Evolutionary conservation across 495 filamentous ascomycete genomes (phyloP).

Genomic region (Acidomyces sp.): DNA sequence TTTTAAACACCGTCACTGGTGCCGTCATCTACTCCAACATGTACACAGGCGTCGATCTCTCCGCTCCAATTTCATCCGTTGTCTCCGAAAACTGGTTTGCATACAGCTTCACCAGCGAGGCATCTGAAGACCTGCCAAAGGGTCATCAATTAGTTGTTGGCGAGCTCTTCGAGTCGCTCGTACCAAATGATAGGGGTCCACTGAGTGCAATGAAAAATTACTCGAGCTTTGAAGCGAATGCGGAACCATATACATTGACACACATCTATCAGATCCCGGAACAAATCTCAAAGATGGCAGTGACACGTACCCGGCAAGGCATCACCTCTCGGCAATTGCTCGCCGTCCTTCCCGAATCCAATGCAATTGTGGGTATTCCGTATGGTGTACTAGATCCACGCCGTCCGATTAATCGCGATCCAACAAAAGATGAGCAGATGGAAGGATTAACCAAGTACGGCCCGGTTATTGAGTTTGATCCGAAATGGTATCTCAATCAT

Average conservation of each 20-base stretch:
- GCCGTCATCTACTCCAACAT: slow-evolving; percentile 55
- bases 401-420: slow-evolving; percentile 75
- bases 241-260: slow-evolving; percentile 55
- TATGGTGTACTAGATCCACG: slow-evolving; percentile 68
- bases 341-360: slow-evolving; percentile 54
- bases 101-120: slow-evolving; percentile 56
- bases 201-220: slow-evolving; percentile 55
- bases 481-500: slow-evolving; percentile 70
- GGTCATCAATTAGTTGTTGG: slow-evolving; percentile 79
- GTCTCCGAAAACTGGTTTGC: slow-evolving; percentile 93
- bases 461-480: slow-evolving; percentile 71
- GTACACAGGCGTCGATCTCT: slow-evolving; percentile 61
- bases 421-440: slow-evolving; percentile 61
- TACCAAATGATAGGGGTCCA: slow-evolving; percentile 73
- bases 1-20: slow-evolving; percentile 80
- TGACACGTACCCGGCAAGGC: slow-evolving; percentile 83
- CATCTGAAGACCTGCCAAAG: slow-evolving; percentile 39
- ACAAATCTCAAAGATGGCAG: slow-evolving; percentile 61
- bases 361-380: slow-evolving; percentile 67
- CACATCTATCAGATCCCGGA: slow-evolving; percentile 68
- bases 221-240: slow-evolving; percentile 49
- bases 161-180: slow-evolving; percentile 77
- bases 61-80: slow-evolving; percentile 58
- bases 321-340: slow-evolving; percentile 78
- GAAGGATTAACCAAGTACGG: slow-evolving; percentile 71